Conservation (phyloP, 2,329 filamentous ascomycete genomes). For the Fragosphaeria purpurea region DNA sequence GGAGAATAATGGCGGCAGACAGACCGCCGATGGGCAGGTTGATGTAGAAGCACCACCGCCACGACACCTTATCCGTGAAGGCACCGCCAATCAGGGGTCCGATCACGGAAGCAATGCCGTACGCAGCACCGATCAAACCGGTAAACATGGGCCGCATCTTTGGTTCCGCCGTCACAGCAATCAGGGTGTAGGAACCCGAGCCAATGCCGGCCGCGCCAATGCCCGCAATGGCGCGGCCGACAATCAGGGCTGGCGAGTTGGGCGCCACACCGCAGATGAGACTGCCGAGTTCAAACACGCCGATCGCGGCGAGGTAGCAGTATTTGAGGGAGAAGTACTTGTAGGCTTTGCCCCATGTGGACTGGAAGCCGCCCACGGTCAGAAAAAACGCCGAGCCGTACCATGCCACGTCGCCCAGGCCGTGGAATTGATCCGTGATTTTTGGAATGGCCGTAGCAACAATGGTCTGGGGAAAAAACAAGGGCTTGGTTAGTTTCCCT, state of each 20-base stretch:
- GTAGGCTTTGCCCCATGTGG: constrained; percentile 37
- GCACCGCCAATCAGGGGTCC: constrained; percentile 19
- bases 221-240: constrained; percentile 39
- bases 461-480: constrained; percentile 29
- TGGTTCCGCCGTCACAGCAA: constrained; percentile 21
- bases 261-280: constrained; percentile 40
- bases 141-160: constrained; percentile 20
- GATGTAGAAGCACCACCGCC: constrained; percentile 23
- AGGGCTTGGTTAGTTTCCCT: no score
- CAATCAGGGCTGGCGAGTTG: constrained; percentile 37
- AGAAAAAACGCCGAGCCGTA: constrained; percentile 48
- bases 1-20: constrained; percentile 16
- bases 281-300: constrained; percentile 45
- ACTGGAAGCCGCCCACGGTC: constrained; percentile 34
- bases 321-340: constrained; percentile 43
- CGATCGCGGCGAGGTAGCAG: constrained; percentile 36
- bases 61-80: constrained; percentile 17
- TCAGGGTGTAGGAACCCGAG: constrained; percentile 30
- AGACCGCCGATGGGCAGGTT: constrained; percentile 22
- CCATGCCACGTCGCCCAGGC: constrained; percentile 46
- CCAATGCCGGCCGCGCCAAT: constrained; percentile 33
- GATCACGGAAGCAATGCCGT: constrained; percentile 20
- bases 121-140: constrained; percentile 12
- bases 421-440: constrained; percentile 43
- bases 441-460: constrained; percentile 48